These are phyloP conservation scores for Saccharomyces hybrid DNA, from an alignment of 1,139 yeast genomes.

Conservation along the genomic window DNA sequence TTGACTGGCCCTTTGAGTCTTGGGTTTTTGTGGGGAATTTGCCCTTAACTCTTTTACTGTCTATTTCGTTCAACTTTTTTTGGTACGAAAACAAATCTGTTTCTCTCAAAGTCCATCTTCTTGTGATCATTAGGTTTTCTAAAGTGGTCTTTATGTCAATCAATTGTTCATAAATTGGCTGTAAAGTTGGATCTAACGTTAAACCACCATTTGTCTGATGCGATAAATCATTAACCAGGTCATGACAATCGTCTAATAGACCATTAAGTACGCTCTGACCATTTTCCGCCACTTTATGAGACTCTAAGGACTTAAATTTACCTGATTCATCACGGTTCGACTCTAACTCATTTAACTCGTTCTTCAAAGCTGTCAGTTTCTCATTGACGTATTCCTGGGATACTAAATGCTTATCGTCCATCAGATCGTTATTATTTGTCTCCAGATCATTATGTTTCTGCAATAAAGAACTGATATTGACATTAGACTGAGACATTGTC, in stretches of 20 bases:
- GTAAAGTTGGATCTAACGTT: conserved; percentile 42
- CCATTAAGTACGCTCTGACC: conserved; percentile 68
- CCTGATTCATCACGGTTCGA: conserved; percentile 40
- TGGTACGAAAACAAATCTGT: conserved; percentile 85
- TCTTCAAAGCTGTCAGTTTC: conserved; percentile 33
- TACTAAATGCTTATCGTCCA: conserved; percentile 11
- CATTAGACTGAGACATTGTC: neutral
- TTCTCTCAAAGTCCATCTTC: conserved; percentile 94
- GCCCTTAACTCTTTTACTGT: conserved; percentile 56
- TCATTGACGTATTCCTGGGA: conserved; percentile 19
- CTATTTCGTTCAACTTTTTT: conserved; percentile 61
- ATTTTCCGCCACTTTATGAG: conserved; percentile 31
- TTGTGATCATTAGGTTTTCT: conserved; percentile 76
- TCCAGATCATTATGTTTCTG: conserved; percentile 9
- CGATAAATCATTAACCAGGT: conserved; percentile 63
- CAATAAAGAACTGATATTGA: neutral
- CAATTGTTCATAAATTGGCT: conserved; percentile 47
- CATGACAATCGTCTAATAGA: conserved; percentile 72
- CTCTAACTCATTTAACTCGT: conserved; percentile 39
- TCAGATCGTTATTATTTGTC: conserved; percentile 29
- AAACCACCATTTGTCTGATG: conserved; percentile 42
- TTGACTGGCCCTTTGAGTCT: conserved; percentile 48
- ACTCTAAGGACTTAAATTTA: conserved; percentile 36
- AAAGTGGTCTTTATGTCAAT: conserved; percentile 60
- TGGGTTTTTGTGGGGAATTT: conserved; percentile 38